These are phyloP conservation scores for Pyrus hybrid DNA, from an alignment of 331 rosid species.

Conservation along the genomic window DNA sequence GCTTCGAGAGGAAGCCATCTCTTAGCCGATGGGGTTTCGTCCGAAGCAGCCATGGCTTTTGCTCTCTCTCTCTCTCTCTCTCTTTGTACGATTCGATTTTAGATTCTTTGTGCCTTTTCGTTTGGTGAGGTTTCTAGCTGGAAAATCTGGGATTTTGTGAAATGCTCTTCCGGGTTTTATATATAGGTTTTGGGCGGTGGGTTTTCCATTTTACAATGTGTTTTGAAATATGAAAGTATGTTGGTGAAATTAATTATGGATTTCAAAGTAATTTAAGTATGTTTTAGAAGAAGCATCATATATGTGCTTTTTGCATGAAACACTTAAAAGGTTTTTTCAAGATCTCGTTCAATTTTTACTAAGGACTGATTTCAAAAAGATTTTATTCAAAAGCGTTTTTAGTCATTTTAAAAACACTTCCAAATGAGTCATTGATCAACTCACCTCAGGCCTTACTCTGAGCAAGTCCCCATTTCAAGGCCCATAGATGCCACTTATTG, in stretches of 20 bases:
- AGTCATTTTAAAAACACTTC: too few species aligned
- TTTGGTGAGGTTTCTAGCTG: background rate
- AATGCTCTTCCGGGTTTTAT: background rate
- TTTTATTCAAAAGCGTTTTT: too few species aligned
- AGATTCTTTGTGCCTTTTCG: background rate
- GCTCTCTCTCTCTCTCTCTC: background rate
- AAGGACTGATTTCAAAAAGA: too few species aligned
- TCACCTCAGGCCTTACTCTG: too few species aligned
- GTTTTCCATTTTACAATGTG: background rate
- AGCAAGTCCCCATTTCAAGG: too few species aligned
- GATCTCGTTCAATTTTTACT: too few species aligned
- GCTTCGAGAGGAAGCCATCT: conserved; percentile 99
- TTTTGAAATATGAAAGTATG: too few species aligned
- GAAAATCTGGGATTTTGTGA: background rate
- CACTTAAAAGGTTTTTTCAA: rapidly evolving
- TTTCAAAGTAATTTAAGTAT: too few species aligned
- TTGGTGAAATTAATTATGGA: too few species aligned
- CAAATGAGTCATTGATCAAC: rapidly evolving
- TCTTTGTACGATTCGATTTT: background rate
- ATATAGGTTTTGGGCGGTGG: conserved; percentile 13
- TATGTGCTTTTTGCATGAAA: rapidly evolving
- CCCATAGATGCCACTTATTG: too few species aligned
- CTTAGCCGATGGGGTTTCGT: conserved; percentile 41
- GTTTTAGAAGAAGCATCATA: rapidly evolving
- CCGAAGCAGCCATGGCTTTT: conserved; percentile 39